Conservation (phyloP, 208 protist species). For the Ichthyophonus hoferi region DNA sequence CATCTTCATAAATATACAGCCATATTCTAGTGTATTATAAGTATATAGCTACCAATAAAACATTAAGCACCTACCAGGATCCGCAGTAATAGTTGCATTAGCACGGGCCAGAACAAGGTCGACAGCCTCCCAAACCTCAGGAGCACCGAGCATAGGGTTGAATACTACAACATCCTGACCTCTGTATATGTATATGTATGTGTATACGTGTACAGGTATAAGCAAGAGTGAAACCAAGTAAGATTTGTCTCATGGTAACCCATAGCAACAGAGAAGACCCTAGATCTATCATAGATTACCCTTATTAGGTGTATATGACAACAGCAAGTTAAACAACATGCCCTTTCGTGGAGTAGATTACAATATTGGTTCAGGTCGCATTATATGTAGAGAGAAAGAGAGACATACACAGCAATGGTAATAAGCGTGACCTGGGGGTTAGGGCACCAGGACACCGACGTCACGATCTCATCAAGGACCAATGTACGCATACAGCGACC, state of each 20-base stretch:
- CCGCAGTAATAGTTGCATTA: not conserved
- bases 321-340: no score
- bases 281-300: no score
- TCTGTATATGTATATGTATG: not conserved
- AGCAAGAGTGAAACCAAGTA: no score
- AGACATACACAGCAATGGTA: not conserved
- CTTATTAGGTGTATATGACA: no score
- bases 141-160: slow-evolving; percentile 2
- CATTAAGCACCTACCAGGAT: not conserved
- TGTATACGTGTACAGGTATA: not conserved
- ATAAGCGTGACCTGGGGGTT: slow-evolving; percentile 19
- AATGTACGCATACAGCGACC: slow-evolving; percentile 84
- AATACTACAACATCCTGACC: not conserved
- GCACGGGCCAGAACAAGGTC: not conserved
- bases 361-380: no score
- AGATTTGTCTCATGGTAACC: no score
- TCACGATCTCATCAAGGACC: slow-evolving; percentile 43
- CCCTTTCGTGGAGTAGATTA: no score
- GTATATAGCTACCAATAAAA: no score
- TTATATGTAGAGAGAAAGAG: no score
- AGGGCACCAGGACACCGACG: slow-evolving; percentile 15
- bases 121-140: slow-evolving; percentile 6
- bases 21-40: no score
- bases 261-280: no score
- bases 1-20: no score